These are phyloP conservation scores for Dacryopinax spathularia DNA, from an alignment of 768 basidiomycete genomes.

Conservation along the genomic window DNA sequence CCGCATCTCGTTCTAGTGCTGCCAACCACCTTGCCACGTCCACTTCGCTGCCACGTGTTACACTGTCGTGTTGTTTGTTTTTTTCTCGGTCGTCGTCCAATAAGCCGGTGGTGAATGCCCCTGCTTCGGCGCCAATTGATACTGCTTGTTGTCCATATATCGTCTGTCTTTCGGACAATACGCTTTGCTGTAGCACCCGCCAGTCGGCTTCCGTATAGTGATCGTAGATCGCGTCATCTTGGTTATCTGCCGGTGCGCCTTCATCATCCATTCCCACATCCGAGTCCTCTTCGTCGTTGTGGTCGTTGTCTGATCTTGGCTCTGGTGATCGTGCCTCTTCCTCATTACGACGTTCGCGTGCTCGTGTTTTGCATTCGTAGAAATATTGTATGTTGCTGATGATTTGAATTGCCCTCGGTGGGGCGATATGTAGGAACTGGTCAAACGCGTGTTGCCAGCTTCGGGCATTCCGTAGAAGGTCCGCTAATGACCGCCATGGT, in stretches of 20 bases:
- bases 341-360: constrained; percentile 1
- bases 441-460: constrained; percentile 19
- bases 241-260: not conserved
- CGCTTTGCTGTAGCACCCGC: too few relatives aligned
- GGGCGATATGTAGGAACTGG: constrained; percentile 6
- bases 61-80: too few relatives aligned
- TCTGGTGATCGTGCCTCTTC: too few relatives aligned
- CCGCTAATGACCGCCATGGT: constrained; percentile 23
- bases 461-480: constrained; percentile 17
- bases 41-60: too few relatives aligned
- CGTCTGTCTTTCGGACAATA: too few relatives aligned
- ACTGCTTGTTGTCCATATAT: too few relatives aligned
- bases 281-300: not conserved
- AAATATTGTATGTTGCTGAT: constrained; percentile 25
- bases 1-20: not conserved
- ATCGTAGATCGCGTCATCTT: not conserved
- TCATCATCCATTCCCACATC: not conserved
- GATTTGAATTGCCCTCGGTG: constrained; percentile 1
- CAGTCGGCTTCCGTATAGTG: not conserved
- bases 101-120: too few relatives aligned
- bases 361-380: constrained; percentile 19
- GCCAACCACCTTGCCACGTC: too few relatives aligned
- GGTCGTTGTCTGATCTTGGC: too few relatives aligned
- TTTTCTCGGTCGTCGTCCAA: too few relatives aligned
- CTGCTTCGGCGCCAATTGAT: too few relatives aligned